Percentiles rank a stretch among this genome's conserved stretches.
phyloP scores from a whole-genome alignment of 2,329 filamentous ascomycete genomes.

The Exophiala bonariae region DNA sequence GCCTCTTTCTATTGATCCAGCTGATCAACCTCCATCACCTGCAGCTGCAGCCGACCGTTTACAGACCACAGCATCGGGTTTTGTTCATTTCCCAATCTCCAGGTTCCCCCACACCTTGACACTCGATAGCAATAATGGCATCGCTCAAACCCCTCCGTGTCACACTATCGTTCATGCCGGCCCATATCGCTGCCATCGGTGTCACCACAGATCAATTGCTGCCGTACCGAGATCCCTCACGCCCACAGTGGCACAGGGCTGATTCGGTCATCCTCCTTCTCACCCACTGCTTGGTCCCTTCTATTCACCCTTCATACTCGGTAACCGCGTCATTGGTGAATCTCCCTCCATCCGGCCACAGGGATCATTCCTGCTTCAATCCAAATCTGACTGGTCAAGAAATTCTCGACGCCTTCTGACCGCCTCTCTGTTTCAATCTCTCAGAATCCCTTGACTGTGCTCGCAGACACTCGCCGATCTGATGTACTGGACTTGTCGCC shows the following conservation, averaged over 20 bases:
- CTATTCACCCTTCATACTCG: no score
- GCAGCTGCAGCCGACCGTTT: no score
- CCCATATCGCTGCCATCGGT: neutral
- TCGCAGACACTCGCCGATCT: neutral
- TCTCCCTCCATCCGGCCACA: neutral
- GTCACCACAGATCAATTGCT: constrained; percentile 12
- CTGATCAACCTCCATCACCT: no score
- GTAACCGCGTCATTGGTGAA: neutral
- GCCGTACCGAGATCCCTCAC: constrained; percentile 21
- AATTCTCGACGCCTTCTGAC: constrained; percentile 8
- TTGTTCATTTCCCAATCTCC: no score
- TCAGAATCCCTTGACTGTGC: no score
- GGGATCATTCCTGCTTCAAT: neutral
- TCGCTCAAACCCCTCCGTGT: no score
- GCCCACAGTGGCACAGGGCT: constrained; percentile 10
- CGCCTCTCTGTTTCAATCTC: constrained; percentile 9
- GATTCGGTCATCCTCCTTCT: constrained; percentile 3
- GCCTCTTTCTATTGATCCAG: no score
- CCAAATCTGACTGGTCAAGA: constrained; percentile 20
- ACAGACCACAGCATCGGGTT: no score
- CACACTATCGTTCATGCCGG: no score
- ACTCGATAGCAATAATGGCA: no score
- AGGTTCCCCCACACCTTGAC: no score
- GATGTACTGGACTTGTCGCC: constrained; percentile 6
- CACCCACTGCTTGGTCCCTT: neutral